Evolutionary conservation across 192 early-diverging fungal species (phyloP).

Genomic region (Umbelopsis ramanniana): DNA sequence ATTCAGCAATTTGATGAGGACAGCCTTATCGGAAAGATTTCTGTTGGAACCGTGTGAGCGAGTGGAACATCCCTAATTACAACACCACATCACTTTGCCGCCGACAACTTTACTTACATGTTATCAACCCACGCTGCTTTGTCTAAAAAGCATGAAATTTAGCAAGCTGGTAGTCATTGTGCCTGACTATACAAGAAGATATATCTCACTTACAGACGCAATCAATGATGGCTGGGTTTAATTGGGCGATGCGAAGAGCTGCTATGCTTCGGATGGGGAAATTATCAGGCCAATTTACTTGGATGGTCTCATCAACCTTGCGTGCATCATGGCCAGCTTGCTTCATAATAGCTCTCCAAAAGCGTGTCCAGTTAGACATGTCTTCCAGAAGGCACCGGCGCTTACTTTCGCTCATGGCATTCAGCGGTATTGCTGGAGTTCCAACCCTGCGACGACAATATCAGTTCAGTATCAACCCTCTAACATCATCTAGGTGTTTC

Average conservation of each 20-base stretch:
- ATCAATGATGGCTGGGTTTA: slow-evolving; percentile 19
- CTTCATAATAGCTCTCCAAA: slow-evolving; percentile 23
- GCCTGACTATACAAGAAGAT: background rate
- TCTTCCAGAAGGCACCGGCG: background rate
- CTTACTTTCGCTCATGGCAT: slow-evolving; percentile 1
- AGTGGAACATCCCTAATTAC: background rate
- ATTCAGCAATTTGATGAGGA: slow-evolving; percentile 7
- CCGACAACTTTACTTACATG: background rate
- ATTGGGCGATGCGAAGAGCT: slow-evolving; percentile 18
- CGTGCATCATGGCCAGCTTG: slow-evolving; percentile 1
- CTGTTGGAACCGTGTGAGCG: background rate
- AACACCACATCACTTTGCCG: background rate
- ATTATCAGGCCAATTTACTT: slow-evolving; percentile 21
- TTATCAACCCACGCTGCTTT: slow-evolving; percentile 30
- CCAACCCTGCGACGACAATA: background rate
- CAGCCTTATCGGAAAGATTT: slow-evolving; percentile 1
- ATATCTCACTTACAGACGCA: slow-evolving; percentile 22
- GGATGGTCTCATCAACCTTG: background rate
- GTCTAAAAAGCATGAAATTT: background rate
- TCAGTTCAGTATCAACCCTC: too few relatives aligned
- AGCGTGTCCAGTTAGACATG: slow-evolving; percentile 15
- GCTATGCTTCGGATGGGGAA: slow-evolving; percentile 30
- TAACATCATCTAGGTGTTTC: too few relatives aligned
- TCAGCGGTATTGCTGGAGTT: background rate
- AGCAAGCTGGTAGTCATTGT: background rate